Conservation (phyloP, 306 rosid genomes). For the Rubus parviflorus region DNA sequence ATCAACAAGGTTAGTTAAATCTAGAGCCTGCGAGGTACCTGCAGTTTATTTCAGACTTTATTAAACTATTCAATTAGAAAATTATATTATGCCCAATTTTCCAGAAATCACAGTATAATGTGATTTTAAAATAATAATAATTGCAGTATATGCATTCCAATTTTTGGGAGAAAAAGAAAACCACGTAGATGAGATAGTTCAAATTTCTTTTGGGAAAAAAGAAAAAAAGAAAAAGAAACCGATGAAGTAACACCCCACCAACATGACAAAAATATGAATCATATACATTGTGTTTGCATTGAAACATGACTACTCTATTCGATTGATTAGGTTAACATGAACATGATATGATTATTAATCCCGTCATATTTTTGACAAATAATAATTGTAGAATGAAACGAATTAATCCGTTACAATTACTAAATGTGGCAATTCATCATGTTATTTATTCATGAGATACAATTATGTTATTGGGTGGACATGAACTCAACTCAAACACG, state of each 20-base stretch:
- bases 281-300: neutral
- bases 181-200: neutral
- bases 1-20: slow-evolving; percentile 3
- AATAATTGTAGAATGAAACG: neutral
- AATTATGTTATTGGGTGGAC: neutral
- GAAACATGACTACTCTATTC: neutral
- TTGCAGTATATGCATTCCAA: neutral
- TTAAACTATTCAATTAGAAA: neutral
- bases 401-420: neutral
- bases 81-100: neutral
- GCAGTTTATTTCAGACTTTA: slow-evolving; percentile 24
- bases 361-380: neutral
- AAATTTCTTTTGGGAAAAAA: neutral
- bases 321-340: neutral
- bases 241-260: neutral
- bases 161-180: neutral
- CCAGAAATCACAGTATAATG: neutral
- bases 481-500: neutral
- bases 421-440: neutral
- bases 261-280: neutral
- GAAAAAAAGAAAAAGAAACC: neutral
- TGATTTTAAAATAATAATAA: no score
- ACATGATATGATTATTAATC: neutral
- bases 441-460: neutral
- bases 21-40: neutral